Evolutionary conservation across 371 early-diverging fungal species (phyloP), one percentile per base, ranked within the genome.

Genomic region (Mortierella sp.): DNA sequence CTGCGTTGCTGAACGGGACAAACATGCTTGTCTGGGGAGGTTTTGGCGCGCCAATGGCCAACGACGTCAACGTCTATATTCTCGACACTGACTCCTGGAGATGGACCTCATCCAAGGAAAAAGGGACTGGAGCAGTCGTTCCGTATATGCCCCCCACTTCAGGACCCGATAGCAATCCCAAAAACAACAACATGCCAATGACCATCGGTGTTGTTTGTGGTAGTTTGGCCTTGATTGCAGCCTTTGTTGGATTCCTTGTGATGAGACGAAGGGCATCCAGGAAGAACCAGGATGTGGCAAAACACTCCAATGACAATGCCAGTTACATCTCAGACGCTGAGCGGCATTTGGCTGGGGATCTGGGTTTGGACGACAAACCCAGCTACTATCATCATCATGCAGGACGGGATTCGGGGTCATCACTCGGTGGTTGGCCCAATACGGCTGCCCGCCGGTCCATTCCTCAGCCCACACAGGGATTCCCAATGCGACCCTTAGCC

Each of bases 11-110:
- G 67, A 84, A 84, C 28, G 81, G 78, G 3, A 84, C 85, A 61
- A 84, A 81, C n/a, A 81, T 84, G 78, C 75, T 84, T 16, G 78
- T 84, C 21, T 84, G 85, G 85, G 85, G 85, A 31, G 85, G 85
- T 21, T 84, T 70, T 34, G 85, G 85, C 19, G 50, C 78, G 13
- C 73, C 84, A 0, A 74, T 31, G 14, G 46, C 71, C 19, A 71
- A 57, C 59, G 85, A 84, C 26, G 73, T 55, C 40, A 80, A 80
- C 19, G 75, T 84, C 11, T 84, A 84, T 28, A 81, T 84, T 46
- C 71, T 84, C 13, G 85, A 84, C 59, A 80, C 81, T 1, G 14
- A 48, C 21, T 24, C 57, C 1, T 84, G 85, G 85, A 50, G 50
- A 50, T 84, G 85, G 85, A 70, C 64, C 24, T 78, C 85, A 0